Conservation (phyloP, 768 basidiomycete genomes). For the Serpula lacrymans region DNA sequence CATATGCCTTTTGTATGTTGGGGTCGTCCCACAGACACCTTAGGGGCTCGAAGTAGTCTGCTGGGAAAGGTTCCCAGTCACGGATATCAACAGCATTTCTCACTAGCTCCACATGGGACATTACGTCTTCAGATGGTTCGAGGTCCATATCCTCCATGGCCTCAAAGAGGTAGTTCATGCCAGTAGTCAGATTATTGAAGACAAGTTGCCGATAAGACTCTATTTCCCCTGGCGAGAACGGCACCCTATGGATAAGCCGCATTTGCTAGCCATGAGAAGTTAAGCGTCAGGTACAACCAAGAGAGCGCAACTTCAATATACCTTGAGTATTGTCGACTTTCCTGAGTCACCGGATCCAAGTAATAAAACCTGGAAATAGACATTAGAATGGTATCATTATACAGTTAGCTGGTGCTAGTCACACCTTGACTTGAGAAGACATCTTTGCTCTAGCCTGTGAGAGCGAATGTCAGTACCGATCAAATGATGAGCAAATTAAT, state of each 20-base stretch:
- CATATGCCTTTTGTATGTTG: conserved; percentile 71
- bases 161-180: conserved; percentile 78
- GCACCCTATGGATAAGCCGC: conserved; percentile 88
- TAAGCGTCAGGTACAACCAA: conserved; percentile 1
- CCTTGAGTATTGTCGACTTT: conserved; percentile 90
- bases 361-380: conserved; percentile 62
- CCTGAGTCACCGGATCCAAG: conserved; percentile 93
- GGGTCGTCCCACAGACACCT: conserved; percentile 73
- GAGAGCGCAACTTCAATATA: conserved; percentile 22
- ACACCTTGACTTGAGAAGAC: conserved; percentile 73
- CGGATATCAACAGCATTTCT: conserved; percentile 67
- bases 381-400: conserved; percentile 1
- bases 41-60: conserved; percentile 62
- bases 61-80: conserved; percentile 80
- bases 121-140: conserved; percentile 60
- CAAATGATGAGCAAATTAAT: conserved; percentile 8
- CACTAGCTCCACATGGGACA: conserved; percentile 56
- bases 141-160: conserved; percentile 90
- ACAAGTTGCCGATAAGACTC: conserved; percentile 90
- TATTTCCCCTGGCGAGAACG: conserved; percentile 78
- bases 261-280: conserved; percentile 65
- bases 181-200: conserved; percentile 88
- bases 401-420: conserved; percentile 6
- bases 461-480: not conserved
- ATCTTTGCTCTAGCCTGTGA: conserved; percentile 70